Conservation (phyloP, 1,284 basidiomycete species). For the Cryptococcus jaspeensis region DNA sequence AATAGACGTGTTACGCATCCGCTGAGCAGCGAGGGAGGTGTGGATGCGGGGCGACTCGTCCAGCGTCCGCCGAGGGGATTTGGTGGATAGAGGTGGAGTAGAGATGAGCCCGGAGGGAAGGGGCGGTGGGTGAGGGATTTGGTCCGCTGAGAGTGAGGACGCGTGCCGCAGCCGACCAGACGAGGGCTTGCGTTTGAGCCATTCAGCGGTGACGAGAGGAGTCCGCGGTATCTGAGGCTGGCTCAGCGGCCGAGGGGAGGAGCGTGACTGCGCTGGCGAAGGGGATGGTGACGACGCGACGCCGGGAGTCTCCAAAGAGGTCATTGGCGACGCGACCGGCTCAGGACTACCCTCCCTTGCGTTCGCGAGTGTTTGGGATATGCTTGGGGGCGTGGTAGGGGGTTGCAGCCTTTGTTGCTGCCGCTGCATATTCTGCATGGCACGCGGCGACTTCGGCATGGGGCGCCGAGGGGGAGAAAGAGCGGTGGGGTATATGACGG, state of each 20-base stretch:
- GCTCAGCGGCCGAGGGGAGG: not conserved
- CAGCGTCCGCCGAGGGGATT: not conserved
- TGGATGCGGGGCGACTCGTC: constrained; percentile 14
- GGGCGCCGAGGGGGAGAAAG: constrained; percentile 30
- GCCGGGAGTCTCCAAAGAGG: not conserved
- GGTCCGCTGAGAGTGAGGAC: constrained; percentile 8
- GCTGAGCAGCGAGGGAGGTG: not conserved
- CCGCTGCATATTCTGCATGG: not conserved
- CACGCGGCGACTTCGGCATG: constrained; percentile 23
- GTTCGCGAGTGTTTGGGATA: constrained; percentile 13
- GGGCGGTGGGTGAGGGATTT: not conserved
- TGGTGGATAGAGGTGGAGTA: not conserved
- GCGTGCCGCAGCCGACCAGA: constrained; percentile 2
- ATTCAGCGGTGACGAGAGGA: constrained; percentile 20
- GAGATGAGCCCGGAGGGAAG: not conserved
- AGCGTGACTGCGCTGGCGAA: not conserved
- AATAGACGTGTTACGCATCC: constrained; percentile 1
- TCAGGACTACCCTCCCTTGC: not conserved
- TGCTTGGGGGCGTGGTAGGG: constrained; percentile 11
- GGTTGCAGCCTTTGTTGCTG: not conserved
- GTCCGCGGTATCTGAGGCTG: not conserved
- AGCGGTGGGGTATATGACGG: constrained; percentile 24
- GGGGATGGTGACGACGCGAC: constrained; percentile 4
- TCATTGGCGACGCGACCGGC: not conserved
- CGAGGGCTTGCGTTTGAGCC: constrained; percentile 27